Evolutionary conservation across 2,329 filamentous ascomycete species (phyloP).

Genomic region (Apiospora malaysiana): DNA sequence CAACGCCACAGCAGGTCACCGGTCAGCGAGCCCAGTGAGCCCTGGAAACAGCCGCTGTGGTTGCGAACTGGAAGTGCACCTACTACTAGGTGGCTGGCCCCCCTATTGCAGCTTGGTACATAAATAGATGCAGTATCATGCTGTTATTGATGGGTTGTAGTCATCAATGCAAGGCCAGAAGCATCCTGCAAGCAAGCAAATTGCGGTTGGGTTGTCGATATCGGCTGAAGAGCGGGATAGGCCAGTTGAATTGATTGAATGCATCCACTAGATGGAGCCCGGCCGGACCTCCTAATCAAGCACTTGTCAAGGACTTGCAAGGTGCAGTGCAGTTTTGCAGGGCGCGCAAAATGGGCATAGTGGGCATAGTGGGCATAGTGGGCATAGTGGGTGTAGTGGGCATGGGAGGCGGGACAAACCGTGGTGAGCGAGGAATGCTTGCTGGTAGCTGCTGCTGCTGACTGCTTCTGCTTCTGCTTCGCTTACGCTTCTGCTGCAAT

Average conservation of each 20-base stretch:
- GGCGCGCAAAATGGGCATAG: background rate
- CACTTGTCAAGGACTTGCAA: no score
- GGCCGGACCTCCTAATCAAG: conserved; percentile 4
- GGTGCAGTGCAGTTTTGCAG: background rate
- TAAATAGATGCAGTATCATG: background rate
- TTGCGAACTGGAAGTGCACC: background rate
- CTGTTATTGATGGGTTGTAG: background rate
- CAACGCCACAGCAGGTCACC: conserved; percentile 1
- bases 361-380: no score
- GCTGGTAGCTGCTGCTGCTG: background rate
- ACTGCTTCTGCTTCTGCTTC: background rate
- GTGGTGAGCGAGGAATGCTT: background rate
- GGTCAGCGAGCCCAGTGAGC: background rate
- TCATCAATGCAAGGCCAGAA: background rate
- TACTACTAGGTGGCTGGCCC: background rate
- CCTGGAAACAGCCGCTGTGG: background rate
- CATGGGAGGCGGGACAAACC: conserved; percentile 5
- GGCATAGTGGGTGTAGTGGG: no score
- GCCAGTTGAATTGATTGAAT: background rate
- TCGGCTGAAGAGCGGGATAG: background rate
- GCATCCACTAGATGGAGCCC: conserved; percentile 1
- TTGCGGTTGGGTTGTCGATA: conserved; percentile 2
- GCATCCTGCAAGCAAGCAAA: conserved; percentile 1
- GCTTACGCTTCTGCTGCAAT: background rate
- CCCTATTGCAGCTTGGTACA: background rate